Evolutionary conservation across 1,139 yeast genomes (phyloP), one percentile per base, ranked within the genome.

Genomic region (Yamadazyma oceani): DNA sequence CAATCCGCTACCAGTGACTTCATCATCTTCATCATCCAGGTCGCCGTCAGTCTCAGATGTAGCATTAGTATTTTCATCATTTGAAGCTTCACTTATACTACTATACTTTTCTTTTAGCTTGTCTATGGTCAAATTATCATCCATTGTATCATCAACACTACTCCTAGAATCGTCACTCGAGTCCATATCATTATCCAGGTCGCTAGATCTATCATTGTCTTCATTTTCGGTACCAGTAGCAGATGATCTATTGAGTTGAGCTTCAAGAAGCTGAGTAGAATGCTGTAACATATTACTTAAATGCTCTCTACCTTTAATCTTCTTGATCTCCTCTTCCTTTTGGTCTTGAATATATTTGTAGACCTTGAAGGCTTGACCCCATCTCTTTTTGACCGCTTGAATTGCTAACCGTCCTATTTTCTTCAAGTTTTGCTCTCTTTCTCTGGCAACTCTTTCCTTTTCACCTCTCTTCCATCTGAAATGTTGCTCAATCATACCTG

Each of bases 291-390:
- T 90, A 56, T 87, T 85, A 45, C 89, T 82, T 44, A 92, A 71
- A 55, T 90, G 96, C 48, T 86, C 85, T 56, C 92, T 85, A 26
- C 97, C 97, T 55, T 83, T 82, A 9, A 76, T 72, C 56, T 80
- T 69, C 69, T 86, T 78, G 60, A 86, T 66, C 60, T 80, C 84
- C 45, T 84, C 92, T 42, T 73, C 80, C 46, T 82, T 84, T 44
- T 70, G 71, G 26, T 60, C 62, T 42, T 71, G 76, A 36, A 75
- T 67, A 31, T 64, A 72, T 36, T 70, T 70, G 53, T 78, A 82
- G 0, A 95, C 97, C 55, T 87, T 89, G 45, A 83, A 86, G 2
- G 97, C 98, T 39, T 90, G 74, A 19, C 73, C 67, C 99, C 99
- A 94, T 55, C 95, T 82, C 56, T 83, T 88, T 63, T 84, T 83